These are phyloP conservation scores for Boletus vermiculosoides DNA, from an alignment of 768 basidiomycete species.

Conservation along the genomic window DNA sequence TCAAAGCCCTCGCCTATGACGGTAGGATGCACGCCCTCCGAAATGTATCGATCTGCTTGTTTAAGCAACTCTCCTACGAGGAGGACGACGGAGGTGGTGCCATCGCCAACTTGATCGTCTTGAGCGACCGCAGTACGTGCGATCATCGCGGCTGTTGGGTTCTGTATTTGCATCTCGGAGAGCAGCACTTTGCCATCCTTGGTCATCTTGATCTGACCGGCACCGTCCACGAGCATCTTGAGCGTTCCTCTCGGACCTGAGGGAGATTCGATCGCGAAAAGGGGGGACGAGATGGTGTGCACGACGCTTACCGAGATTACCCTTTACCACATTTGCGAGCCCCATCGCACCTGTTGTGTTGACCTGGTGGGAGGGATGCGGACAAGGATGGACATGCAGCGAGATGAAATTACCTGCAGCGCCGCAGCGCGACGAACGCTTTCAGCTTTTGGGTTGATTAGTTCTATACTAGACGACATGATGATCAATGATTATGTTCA, in stretches of 20 bases:
- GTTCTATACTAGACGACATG: slow-evolving; percentile 83
- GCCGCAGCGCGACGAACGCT: slow-evolving; percentile 88
- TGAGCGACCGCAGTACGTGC: slow-evolving; percentile 98
- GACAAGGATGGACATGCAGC: slow-evolving; percentile 18
- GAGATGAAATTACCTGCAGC: slow-evolving; percentile 63
- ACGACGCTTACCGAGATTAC: slow-evolving; percentile 78
- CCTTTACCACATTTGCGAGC: slow-evolving; percentile 94
- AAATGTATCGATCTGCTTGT: slow-evolving; percentile 96
- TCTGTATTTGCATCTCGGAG: slow-evolving; percentile 99
- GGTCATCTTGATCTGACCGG: slow-evolving; percentile 99
- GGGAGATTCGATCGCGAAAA: slow-evolving; percentile 25
- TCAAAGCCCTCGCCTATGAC: slow-evolving; percentile 96
- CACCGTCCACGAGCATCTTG: slow-evolving; percentile 99
- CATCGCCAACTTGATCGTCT: slow-evolving; percentile 99
- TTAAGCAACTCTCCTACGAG: slow-evolving; percentile 95
- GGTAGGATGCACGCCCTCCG: slow-evolving; percentile 97
- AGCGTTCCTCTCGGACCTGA: slow-evolving; percentile 93
- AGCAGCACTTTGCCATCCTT: slow-evolving; percentile 98
- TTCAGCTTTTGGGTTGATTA: slow-evolving; percentile 96
- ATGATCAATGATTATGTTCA: slow-evolving; percentile 25
- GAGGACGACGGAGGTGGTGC: slow-evolving; percentile 95
- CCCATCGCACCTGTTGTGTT: slow-evolving; percentile 95
- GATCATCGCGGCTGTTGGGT: slow-evolving; percentile 99
- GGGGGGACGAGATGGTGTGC: slow-evolving; percentile 13
- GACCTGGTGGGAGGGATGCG: slow-evolving; percentile 51